A percentile compares a stretch with the other conserved stretches of the same genome.
phyloP scores from a whole-genome alignment of 2,329 filamentous ascomycete species.

The Cephalotrichum gorgonifer region DNA sequence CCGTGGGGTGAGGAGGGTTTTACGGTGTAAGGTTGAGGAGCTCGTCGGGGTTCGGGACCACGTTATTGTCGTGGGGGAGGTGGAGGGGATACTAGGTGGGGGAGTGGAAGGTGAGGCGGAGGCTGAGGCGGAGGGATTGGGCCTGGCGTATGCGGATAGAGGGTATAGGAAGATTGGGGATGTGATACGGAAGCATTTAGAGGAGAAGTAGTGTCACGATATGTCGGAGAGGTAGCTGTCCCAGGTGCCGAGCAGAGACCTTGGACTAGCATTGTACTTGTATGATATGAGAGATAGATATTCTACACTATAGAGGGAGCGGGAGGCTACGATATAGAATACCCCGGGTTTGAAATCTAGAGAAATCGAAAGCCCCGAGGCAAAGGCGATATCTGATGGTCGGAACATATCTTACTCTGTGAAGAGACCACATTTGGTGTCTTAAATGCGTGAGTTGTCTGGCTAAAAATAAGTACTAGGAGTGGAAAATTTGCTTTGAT shows the following conservation, averaged over 20 bases:
- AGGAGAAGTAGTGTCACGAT: neutral
- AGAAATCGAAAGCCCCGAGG: too few species aligned
- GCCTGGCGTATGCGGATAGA: constrained; percentile 38
- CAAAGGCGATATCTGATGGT: too few species aligned
- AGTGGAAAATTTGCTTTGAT: too few species aligned
- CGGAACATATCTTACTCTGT: too few species aligned
- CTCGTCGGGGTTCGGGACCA: constrained; percentile 39
- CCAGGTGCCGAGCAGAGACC: too few species aligned
- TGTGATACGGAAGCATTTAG: constrained; percentile 16
- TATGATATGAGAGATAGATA: neutral
- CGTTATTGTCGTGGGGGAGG: constrained; percentile 41
- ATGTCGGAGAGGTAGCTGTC: neutral
- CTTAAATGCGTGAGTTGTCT: too few species aligned
- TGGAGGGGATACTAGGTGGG: constrained; percentile 30
- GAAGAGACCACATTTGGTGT: too few species aligned
- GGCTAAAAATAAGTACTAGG: too few species aligned
- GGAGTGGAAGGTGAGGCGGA: constrained; percentile 10
- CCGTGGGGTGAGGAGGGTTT: constrained; percentile 40
- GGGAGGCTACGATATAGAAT: too few species aligned
- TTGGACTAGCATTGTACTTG: neutral
- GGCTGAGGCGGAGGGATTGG: constrained; percentile 21
- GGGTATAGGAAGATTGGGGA: constrained; percentile 32
- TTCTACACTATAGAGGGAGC: neutral
- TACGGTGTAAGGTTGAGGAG: constrained; percentile 27
- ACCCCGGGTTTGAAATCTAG: too few species aligned